phyloP scores from a whole-genome alignment of 306 rosid genomes.

The Trifolium fragiferum region DNA sequence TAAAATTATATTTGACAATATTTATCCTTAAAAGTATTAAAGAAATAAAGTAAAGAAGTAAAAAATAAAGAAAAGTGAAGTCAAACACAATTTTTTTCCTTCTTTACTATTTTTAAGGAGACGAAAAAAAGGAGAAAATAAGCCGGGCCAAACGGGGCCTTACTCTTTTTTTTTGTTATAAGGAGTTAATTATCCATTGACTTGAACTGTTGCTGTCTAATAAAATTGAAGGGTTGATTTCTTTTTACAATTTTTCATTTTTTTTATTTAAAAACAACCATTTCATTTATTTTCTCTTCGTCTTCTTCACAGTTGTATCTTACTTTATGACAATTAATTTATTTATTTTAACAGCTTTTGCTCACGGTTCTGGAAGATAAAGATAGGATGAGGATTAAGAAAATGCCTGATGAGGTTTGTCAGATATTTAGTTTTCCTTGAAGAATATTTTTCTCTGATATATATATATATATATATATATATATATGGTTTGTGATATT shows the following conservation, averaged over 20 bases:
- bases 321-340: constrained; percentile 15
- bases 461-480: constrained; percentile 17
- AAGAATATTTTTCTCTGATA: constrained; percentile 9
- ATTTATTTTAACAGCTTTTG: constrained; percentile 68
- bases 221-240: neutral
- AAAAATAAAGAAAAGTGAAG: too few species aligned
- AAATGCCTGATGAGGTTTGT: constrained; percentile 65
- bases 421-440: constrained; percentile 31
- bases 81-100: too few species aligned
- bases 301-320: neutral
- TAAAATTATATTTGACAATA: too few species aligned
- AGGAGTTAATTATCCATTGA: constrained; percentile 28
- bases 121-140: too few species aligned
- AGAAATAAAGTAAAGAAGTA: too few species aligned
- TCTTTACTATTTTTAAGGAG: too few species aligned
- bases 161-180: constrained; percentile 24
- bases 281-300: constrained; percentile 10
- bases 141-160: too few species aligned
- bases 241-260: constrained; percentile 27
- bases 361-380: constrained; percentile 55
- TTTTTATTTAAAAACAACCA: neutral
- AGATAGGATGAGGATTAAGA: constrained; percentile 52
- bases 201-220: constrained; percentile 9
- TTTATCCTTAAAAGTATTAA: too few species aligned
- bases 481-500: constrained; percentile 25